Evolutionary conservation across 306 rosid genomes (phyloP).

Genomic region (Lathyrus tuberosus): DNA sequence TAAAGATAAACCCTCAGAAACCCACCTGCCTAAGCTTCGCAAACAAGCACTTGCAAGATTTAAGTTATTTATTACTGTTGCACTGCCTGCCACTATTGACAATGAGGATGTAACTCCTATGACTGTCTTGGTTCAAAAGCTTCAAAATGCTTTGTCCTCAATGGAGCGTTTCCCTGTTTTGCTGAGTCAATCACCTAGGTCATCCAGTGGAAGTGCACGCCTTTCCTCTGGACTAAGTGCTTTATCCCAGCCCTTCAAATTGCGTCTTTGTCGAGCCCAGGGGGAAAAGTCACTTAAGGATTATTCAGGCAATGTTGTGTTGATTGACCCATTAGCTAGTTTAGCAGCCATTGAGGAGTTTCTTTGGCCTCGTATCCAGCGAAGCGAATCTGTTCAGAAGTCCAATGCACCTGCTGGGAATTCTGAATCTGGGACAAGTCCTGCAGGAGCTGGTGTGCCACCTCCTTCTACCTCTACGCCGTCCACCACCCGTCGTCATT

Average conservation of each 20-base stretch:
- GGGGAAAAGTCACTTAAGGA: conserved; percentile 92
- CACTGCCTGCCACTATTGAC: conserved; percentile 63
- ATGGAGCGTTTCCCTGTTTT: conserved; percentile 97
- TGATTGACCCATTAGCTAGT: conserved; percentile 94
- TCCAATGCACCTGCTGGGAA: conserved; percentile 66
- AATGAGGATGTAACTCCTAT: conserved; percentile 58
- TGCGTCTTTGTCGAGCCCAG: conserved; percentile 93
- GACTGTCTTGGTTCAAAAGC: conserved; percentile 91
- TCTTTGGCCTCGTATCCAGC: conserved; percentile 96
- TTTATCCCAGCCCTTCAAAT: conserved; percentile 87
- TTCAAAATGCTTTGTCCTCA: conserved; percentile 96
- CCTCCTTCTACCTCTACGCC: conserved; percentile 73
- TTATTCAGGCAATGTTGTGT: conserved; percentile 89
- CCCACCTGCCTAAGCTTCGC: conserved; percentile 78
- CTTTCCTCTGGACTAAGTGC: conserved; percentile 95
- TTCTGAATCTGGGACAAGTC: conserved; percentile 82
- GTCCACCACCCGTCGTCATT: conserved; percentile 69
- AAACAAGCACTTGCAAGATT: conserved; percentile 83
- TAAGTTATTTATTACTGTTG: conserved; percentile 80
- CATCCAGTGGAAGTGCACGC: conserved; percentile 87
- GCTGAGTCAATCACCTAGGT: conserved; percentile 92
- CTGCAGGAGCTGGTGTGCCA: conserved; percentile 71
- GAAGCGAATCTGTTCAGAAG: conserved; percentile 83
- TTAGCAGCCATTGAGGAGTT: conserved; percentile 97
- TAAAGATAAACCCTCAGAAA: conserved; percentile 73